A percentile compares a stretch with the other conserved stretches of the same genome.
Conservation (phyloP, 2,329 filamentous ascomycete species). For the Colletotrichum filicis region DNA sequence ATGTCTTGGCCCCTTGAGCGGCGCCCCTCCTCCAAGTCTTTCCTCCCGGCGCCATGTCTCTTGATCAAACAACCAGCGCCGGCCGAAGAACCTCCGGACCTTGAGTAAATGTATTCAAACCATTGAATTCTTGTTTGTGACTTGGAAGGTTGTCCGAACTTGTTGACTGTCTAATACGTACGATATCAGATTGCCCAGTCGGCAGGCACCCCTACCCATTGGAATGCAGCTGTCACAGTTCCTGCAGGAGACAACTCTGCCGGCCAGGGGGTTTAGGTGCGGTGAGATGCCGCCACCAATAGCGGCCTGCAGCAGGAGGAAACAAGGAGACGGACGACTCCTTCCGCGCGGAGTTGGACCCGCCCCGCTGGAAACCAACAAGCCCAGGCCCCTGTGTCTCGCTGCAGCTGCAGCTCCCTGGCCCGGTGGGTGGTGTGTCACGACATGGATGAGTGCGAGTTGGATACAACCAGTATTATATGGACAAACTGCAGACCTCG, state of each 20-base stretch:
- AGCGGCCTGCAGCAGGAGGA: neutral
- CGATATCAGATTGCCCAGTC: neutral
- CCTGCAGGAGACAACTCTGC: neutral
- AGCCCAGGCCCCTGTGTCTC: neutral
- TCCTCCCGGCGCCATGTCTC: neutral
- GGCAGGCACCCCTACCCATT: neutral
- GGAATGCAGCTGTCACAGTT: neutral
- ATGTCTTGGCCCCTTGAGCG: neutral
- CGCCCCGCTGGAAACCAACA: slow-evolving; percentile 9
- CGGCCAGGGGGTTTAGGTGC: no score
- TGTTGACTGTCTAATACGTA: neutral
- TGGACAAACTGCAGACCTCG: no score
- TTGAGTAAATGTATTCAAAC: no score
- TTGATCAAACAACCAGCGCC: neutral
- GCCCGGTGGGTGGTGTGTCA: neutral
- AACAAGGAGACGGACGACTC: neutral
- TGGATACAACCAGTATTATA: no score
- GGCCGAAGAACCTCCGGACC: neutral
- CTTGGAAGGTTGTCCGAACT: neutral
- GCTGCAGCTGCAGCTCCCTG: neutral
- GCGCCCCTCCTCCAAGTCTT: no score
- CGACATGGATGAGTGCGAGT: neutral
- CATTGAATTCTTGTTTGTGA: neutral
- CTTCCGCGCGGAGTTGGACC: neutral
- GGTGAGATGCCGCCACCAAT: neutral